These are phyloP conservation scores for Panus rudis DNA, from an alignment of 768 basidiomycete genomes.

Conservation along the genomic window DNA sequence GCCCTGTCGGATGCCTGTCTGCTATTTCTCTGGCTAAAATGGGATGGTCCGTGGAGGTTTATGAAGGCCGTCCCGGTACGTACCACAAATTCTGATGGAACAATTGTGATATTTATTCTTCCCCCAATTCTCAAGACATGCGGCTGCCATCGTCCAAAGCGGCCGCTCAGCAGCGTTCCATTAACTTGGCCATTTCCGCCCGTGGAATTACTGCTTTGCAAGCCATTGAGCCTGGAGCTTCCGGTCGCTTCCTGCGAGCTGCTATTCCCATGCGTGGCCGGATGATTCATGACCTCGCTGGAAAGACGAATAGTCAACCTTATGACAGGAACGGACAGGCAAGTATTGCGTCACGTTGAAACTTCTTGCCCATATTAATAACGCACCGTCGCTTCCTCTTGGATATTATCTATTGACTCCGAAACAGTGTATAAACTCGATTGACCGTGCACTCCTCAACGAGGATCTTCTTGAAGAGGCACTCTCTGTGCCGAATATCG, in stretches of 20 bases:
- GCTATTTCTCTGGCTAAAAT: constrained; percentile 80
- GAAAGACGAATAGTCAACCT: constrained; percentile 70
- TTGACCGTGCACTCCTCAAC: constrained; percentile 84
- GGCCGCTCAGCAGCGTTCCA: constrained; percentile 72
- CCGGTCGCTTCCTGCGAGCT: constrained; percentile 63
- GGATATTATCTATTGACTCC: constrained; percentile 11
- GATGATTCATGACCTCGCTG: constrained; percentile 82
- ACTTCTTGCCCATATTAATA: constrained; percentile 18
- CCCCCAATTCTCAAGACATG: constrained; percentile 43
- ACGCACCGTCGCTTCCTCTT: constrained; percentile 20
- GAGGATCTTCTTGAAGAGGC: constrained; percentile 77
- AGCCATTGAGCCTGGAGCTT: constrained; percentile 65
- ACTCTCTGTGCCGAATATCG: constrained; percentile 53
- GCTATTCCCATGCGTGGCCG: constrained; percentile 93
- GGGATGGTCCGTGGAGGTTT: constrained; percentile 80
- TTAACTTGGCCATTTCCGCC: constrained; percentile 93
- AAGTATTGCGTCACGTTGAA: constrained; percentile 19
- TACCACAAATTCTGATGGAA: constrained; percentile 15
- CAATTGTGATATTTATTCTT: constrained; percentile 6
- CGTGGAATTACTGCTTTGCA: constrained; percentile 86
- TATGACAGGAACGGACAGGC: constrained; percentile 91
- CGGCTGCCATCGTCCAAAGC: constrained; percentile 65
- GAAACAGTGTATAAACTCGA: constrained; percentile 84
- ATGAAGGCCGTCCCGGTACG: constrained; percentile 74
- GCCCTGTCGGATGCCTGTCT: constrained; percentile 90